Evolutionary conservation across 1,284 basidiomycete species (phyloP).

Genomic region (Apiotrichum montevideense): DNA sequence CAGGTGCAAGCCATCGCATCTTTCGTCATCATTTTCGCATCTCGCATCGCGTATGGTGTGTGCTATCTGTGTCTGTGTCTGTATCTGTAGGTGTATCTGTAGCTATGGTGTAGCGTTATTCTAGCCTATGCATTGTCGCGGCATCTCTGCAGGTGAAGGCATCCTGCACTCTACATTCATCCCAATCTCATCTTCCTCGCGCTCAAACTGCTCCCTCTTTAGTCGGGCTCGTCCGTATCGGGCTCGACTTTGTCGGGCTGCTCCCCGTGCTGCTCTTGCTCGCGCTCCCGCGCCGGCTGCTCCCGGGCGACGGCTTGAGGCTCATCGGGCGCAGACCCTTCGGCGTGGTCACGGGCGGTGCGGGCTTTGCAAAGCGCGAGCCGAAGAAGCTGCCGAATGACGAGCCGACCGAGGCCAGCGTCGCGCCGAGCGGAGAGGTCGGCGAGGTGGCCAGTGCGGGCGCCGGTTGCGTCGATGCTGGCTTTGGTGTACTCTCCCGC

Average conservation of each 20-base stretch:
- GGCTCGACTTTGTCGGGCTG: background rate
- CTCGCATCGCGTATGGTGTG: no score
- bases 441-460: background rate
- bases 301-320: background rate
- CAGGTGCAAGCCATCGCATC: no score
- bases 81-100: no score
- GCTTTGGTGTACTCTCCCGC: background rate
- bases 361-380: conserved; percentile 18
- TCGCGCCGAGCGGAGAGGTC: conserved; percentile 2
- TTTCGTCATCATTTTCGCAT: no score
- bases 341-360: background rate
- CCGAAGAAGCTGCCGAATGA: conserved; percentile 42
- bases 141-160: no score
- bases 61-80: no score
- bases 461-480: background rate
- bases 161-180: no score
- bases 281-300: background rate
- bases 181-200: background rate
- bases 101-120: no score
- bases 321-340: conserved; percentile 11
- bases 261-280: background rate
- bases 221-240: background rate
- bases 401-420: conserved; percentile 20
- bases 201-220: background rate
- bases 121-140: no score